phyloP scores from a whole-genome alignment of 371 early-diverging fungal genomes.

The Mucor sp. region DNA sequence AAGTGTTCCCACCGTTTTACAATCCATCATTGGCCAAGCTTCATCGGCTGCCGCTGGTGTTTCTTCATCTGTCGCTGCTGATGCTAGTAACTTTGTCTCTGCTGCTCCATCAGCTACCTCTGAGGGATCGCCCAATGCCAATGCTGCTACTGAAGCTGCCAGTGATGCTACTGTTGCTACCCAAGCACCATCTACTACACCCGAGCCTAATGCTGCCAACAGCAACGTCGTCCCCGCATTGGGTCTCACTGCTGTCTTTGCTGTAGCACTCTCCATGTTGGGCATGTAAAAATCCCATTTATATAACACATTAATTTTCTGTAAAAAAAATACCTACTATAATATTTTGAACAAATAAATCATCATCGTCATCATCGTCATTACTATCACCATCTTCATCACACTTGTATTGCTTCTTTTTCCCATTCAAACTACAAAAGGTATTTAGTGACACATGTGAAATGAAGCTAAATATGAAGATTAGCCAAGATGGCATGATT shows the following conservation, averaged over 20 bases:
- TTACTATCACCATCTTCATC: no score
- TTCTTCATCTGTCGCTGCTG: not conserved
- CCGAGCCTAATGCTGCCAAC: not conserved
- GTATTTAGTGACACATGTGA: not conserved
- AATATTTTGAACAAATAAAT: not conserved
- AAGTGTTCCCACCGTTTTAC: not conserved
- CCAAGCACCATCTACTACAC: not conserved
- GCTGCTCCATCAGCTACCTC: not conserved
- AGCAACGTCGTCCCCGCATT: constrained; percentile 1
- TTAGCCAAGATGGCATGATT: not conserved
- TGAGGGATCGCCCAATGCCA: not conserved
- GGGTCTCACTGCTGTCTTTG: constrained; percentile 5
- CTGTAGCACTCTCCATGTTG: constrained; percentile 7
- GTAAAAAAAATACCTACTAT: not conserved
- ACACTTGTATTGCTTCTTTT: not conserved
- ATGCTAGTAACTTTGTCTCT: not conserved
- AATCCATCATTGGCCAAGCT: not conserved
- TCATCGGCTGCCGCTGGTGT: not conserved
- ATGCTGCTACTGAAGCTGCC: not conserved
- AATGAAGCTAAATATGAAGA: not conserved
- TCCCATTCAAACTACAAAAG: not conserved
- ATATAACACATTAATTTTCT: not conserved
- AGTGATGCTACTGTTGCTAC: not conserved
- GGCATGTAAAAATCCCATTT: constrained; percentile 1
- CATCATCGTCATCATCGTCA: not conserved